Evolutionary conservation across 768 basidiomycete species (phyloP).

Genomic region (Trametes coccinea): DNA sequence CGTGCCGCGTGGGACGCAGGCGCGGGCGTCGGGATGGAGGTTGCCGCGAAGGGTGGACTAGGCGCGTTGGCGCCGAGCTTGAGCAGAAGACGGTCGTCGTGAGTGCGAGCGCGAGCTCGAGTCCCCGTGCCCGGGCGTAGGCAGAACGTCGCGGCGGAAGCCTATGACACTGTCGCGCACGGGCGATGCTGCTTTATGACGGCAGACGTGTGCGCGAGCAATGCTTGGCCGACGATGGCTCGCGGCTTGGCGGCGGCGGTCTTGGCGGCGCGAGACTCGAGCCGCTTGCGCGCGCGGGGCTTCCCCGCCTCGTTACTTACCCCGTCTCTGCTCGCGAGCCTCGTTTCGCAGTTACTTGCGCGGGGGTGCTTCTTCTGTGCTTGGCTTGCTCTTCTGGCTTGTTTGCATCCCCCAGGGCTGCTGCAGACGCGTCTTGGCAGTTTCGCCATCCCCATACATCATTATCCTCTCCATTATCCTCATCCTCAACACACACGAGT

Average conservation of each 20-base stretch:
- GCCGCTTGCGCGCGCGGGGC: not conserved
- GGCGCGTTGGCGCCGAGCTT: conserved; percentile 6
- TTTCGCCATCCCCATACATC: too few species aligned
- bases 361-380: not conserved
- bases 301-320: not conserved
- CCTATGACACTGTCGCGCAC: not conserved
- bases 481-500: not conserved
- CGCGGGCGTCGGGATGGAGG: conserved; percentile 3
- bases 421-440: too few species aligned
- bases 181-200: not conserved
- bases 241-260: not conserved
- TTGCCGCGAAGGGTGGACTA: not conserved
- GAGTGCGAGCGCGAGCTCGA: not conserved
- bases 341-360: not conserved
- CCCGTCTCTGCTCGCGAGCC: too few species aligned
- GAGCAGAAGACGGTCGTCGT: conserved; percentile 13
- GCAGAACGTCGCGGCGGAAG: too few species aligned
- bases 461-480: too few species aligned
- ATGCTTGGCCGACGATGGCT: conserved; percentile 5
- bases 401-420: not conserved
- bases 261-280: too few species aligned
- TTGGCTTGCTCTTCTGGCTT: not conserved
- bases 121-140: too few species aligned
- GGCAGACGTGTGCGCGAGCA: not conserved
- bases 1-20: conserved; percentile 15